Evolutionary conservation across 352 stramenopile genomes (phyloP).

Genomic region (Pythium utonaiense): DNA sequence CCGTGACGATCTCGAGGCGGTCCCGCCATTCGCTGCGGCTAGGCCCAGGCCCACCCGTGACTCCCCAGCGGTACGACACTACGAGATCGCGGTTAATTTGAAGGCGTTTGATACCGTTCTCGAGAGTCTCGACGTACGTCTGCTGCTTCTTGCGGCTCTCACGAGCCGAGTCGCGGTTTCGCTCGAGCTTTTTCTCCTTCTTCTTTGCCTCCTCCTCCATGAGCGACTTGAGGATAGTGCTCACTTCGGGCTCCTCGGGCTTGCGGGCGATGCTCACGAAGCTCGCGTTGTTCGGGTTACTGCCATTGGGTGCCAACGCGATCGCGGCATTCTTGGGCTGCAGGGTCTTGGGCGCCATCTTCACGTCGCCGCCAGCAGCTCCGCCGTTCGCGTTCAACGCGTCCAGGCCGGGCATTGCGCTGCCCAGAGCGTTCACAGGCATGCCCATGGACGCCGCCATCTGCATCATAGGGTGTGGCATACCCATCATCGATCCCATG

Average conservation of each 20-base stretch:
- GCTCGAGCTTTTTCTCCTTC: constrained; percentile 87
- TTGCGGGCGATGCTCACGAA: constrained; percentile 83
- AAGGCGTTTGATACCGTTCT: constrained; percentile 84
- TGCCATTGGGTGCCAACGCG: constrained; percentile 17
- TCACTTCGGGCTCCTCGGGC: constrained; percentile 75
- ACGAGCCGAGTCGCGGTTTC: constrained; percentile 82
- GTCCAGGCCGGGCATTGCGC: background rate
- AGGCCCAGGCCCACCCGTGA: constrained; percentile 25
- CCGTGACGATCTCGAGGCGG: constrained; percentile 65
- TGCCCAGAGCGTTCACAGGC: constrained; percentile 18
- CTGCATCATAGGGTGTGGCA: constrained; percentile 20
- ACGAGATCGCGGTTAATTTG: constrained; percentile 82
- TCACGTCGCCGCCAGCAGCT: constrained; percentile 28
- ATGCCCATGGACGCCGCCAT: constrained; percentile 34
- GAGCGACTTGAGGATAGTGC: constrained; percentile 83
- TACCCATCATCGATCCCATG: constrained; percentile 16
- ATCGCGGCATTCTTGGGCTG: constrained; percentile 45
- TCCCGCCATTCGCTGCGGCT: constrained; percentile 55
- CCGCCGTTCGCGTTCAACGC: constrained; percentile 14
- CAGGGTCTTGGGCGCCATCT: constrained; percentile 24
- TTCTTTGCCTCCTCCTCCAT: constrained; percentile 89
- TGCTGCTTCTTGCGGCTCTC: constrained; percentile 86
- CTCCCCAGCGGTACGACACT: constrained; percentile 66
- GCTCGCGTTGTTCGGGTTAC: constrained; percentile 9
- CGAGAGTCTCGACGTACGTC: constrained; percentile 82